Evolutionary conservation across 2,329 filamentous ascomycete genomes (phyloP).

Genomic region (Tolypocladium endophyticum): DNA sequence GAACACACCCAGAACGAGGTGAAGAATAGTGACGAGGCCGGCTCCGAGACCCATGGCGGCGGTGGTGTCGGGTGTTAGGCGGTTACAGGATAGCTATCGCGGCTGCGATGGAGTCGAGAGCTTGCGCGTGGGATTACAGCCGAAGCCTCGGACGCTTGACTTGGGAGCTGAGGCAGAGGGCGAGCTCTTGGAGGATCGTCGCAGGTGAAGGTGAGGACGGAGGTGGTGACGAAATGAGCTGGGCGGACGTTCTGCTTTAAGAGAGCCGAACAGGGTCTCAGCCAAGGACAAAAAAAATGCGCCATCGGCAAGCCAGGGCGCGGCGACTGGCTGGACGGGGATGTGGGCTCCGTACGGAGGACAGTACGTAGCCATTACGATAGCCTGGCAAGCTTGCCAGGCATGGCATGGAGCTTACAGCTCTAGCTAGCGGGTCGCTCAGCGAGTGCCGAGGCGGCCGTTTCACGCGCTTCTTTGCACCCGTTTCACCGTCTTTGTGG

Average conservation of each 20-base stretch:
- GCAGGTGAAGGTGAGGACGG: background rate
- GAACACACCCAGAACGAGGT: constrained; percentile 56
- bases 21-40: constrained; percentile 49
- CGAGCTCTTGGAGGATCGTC: background rate
- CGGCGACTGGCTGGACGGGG: background rate
- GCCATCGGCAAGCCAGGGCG: background rate
- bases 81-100: background rate
- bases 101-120: background rate
- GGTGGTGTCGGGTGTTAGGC: background rate
- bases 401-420: too few species aligned
- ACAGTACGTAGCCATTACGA: background rate
- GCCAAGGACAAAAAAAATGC: background rate
- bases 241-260: background rate
- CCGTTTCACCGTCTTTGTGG: too few species aligned
- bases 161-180: background rate
- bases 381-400: too few species aligned
- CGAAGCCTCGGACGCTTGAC: background rate
- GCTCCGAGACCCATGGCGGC: constrained; percentile 33
- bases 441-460: too few species aligned
- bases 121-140: background rate
- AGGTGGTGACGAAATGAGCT: background rate
- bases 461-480: too few species aligned
- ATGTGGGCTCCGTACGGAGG: background rate
- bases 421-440: too few species aligned
- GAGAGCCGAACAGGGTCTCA: background rate